A percentile compares a stretch with the other conserved stretches of the same genome.
phyloP scores from a whole-genome alignment of 2,329 filamentous ascomycete genomes.

The Nemania sp. region DNA sequence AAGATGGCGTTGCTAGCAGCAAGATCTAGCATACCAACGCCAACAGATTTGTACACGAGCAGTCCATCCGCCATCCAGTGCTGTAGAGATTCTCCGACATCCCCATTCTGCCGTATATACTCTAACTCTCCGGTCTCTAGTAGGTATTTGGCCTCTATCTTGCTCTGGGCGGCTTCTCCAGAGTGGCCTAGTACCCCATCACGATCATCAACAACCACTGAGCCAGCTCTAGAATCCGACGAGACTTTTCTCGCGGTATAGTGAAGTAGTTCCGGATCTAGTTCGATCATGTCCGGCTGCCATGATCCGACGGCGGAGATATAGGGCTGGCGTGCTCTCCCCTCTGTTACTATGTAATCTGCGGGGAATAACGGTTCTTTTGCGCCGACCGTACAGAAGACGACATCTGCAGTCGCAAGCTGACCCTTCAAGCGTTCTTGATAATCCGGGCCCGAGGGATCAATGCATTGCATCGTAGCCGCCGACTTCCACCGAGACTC shows the following conservation, averaged over 20 bases:
- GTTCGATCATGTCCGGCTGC: conserved; percentile 26
- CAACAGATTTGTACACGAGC: conserved; percentile 23
- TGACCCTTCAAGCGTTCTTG: background rate
- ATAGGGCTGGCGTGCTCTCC: conserved; percentile 15
- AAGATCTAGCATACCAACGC: conserved; percentile 23
- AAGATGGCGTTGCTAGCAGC: conserved; percentile 22
- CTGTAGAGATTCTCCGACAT: background rate
- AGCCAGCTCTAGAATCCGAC: conserved; percentile 7
- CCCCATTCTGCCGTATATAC: background rate
- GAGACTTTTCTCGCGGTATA: background rate
- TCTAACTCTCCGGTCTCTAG: conserved; percentile 20
- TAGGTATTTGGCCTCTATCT: conserved; percentile 4
- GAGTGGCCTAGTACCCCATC: conserved; percentile 19
- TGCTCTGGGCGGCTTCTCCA: conserved; percentile 15
- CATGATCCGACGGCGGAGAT: conserved; percentile 25
- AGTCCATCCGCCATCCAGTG: conserved; percentile 18
- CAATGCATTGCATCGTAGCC: conserved; percentile 7
- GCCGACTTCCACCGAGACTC: conserved; percentile 11
- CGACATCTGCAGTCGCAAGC: conserved; percentile 8
- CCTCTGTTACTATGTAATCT: background rate
- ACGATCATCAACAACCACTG: conserved; percentile 21
- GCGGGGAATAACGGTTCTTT: conserved; percentile 21
- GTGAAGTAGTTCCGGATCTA: conserved; percentile 14
- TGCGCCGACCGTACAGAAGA: conserved; percentile 19
- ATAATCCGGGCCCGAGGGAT: conserved; percentile 6